Base-by-base conservation (phyloP, 2,329 filamentous ascomycete genomes). In the Fusarium sp. region DNA sequence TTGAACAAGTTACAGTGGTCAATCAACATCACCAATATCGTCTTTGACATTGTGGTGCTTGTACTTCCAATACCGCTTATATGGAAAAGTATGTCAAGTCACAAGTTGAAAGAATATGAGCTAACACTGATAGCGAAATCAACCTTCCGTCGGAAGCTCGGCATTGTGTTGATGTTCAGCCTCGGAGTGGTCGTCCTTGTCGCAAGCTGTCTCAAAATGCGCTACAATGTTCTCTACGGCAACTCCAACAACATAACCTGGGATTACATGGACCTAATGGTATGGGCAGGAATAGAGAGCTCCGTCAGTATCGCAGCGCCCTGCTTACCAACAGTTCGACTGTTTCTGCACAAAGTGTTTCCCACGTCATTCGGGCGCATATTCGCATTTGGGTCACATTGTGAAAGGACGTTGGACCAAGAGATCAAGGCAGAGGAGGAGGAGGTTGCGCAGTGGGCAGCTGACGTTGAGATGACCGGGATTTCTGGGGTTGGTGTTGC, bases 161-260 rank as follows among this genome's bases (percentile, higher is more conserved):
- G 56, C n/a, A 69, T 69, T 2, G 45, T 69, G 3, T 24, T 69
- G 3, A 69, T 69, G 64, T 69, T 69, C n/a, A 69, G 64, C 12
- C 44, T 69, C 0, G 66, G 66, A 11, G 26, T 69, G 5, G 66
- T 69, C 15, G 64, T 69, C 1, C 20, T 69, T 1, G 26, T 69
- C 14, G 66, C 66, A 5, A 69, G 66, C 22, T 69, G 64, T 8
- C 66, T 69, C 7, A 69, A 69, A 44, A 69, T 69, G 66, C 66
- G 66, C 2, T 69, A 69, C 17, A 69, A 69, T 7, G 61, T 69
- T 12, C 64, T 69, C 3, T 69, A 69, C 26, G 64, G 66, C 6
- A 42, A 69, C 7, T 69, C 66, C 0, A 30, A 51, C 6, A 69
- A 69, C 22, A 69, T 69, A 1, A 69, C 64, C 0, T 69, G 64